Evolutionary conservation across 140 eudicot genomes (phyloP), one percentile per base, ranked within the genome.

Genomic region (Senecio squalidus): DNA sequence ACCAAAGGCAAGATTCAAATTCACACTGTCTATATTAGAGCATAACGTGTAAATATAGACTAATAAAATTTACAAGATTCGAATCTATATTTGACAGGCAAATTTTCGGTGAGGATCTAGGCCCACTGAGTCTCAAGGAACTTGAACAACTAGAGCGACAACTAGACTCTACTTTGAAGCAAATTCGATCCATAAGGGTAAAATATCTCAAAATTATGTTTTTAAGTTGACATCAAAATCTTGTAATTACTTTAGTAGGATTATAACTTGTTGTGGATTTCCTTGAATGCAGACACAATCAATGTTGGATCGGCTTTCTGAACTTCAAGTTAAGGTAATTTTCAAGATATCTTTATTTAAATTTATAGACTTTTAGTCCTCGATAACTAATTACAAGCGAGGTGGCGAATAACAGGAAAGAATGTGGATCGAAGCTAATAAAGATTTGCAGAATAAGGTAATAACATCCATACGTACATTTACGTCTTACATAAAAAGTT

Each of bases 111-210:
- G 97, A 90, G 69, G 97, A 90, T 27, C 68, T 90, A 28, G 90
- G 73, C 23, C 89, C 95, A 6, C 72, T 90, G 21, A 90, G 80
- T 68, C 72, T 86, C 13, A 82, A 90, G 76, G 97, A 90, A 50
- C 94, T 90, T 47, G 95, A 90, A 60, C 95, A 90, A 52, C 82
- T 90, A 44, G 97, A 90, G 60, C 82, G 81, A 70, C 97, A 90
- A 69, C 77, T 90, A 18, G 97, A 90, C 64, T 62, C 86, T 20
- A 82, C 97, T 55, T 70, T 90, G 81, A 85, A 77, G 79, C 84
- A 70, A 47, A 80, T 90, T 60, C 84, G 95, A 69, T 85, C 94
- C 34, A 82, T 79, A 36, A 80, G 80, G 95, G 97, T 85, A 56
- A 60, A 30, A 40, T 1, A n/a, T 41, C 38, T 33, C 1, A 39